A percentile compares a stretch with the other conserved stretches of the same genome.
Conservation (phyloP, 139 green algal species). For the Chlamydomonas schloesseri region DNA sequence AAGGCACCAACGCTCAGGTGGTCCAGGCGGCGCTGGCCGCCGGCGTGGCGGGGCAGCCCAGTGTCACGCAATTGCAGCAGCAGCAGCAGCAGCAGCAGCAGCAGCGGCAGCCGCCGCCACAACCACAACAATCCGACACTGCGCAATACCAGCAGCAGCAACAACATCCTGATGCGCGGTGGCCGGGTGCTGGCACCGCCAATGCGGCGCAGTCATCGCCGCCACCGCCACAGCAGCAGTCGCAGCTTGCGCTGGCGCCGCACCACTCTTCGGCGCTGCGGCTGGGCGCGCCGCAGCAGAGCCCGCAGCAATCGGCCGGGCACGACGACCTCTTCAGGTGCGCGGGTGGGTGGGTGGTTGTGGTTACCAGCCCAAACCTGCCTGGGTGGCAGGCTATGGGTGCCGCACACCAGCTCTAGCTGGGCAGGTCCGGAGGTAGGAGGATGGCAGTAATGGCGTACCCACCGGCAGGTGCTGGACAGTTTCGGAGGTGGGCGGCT, state of each 20-base stretch:
- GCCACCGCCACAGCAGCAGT: constrained; percentile 5
- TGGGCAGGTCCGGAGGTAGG: too few species aligned
- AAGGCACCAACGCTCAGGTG: too few species aligned
- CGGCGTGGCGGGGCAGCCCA: too few species aligned
- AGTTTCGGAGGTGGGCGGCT: too few species aligned
- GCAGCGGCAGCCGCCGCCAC: background rate
- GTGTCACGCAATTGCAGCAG: background rate
- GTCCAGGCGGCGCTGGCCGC: background rate
- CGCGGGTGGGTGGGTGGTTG: too few species aligned
- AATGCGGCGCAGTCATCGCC: too few species aligned
- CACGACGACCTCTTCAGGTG: constrained; percentile 31
- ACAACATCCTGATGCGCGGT: background rate
- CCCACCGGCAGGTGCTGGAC: too few species aligned
- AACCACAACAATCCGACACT: background rate
- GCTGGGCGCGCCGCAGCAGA: background rate
- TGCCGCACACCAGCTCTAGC: background rate
- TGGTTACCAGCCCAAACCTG: background rate
- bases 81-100: background rate
- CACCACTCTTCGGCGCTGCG: background rate
- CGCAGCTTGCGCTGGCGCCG: background rate
- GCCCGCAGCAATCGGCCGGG: background rate
- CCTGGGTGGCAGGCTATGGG: background rate
- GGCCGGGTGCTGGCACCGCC: too few species aligned
- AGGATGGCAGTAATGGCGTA: too few species aligned
- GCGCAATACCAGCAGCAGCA: background rate